phyloP scores from a whole-genome alignment of 805 yeast species.

The Candida saitoana region DNA sequence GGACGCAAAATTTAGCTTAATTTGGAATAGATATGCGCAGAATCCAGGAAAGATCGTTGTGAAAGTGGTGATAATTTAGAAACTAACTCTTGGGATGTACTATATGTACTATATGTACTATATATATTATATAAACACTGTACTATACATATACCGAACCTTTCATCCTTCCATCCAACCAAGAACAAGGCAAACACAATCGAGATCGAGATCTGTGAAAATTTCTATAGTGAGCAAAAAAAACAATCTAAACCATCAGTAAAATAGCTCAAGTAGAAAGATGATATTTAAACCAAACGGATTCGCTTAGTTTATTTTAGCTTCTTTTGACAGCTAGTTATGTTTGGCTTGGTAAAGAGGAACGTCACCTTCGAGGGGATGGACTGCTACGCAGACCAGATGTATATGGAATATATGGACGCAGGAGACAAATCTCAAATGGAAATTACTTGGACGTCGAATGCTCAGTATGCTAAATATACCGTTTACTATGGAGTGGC shows the following conservation, averaged over 20 bases:
- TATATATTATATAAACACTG: neutral
- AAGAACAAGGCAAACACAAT: too few relatives aligned
- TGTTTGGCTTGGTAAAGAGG: slow-evolving; percentile 9
- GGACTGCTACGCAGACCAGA: slow-evolving; percentile 35
- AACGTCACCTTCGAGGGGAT: slow-evolving; percentile 28
- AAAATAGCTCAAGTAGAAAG: neutral
- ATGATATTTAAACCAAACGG: neutral
- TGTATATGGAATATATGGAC: slow-evolving; percentile 17
- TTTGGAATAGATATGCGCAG: neutral
- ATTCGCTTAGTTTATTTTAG: too few relatives aligned
- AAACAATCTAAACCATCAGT: neutral
- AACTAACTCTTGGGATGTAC: too few relatives aligned
- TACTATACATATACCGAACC: too few relatives aligned
- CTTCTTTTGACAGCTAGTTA: neutral
- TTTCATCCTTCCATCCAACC: too few relatives aligned
- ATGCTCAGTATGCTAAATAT: slow-evolving; percentile 32
- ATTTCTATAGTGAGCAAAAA: neutral
- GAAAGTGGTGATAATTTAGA: too few relatives aligned
- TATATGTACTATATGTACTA: too few relatives aligned
- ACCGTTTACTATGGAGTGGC: slow-evolving; percentile 40
- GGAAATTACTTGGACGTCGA: slow-evolving; percentile 23
- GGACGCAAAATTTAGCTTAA: neutral
- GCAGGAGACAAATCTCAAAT: slow-evolving; percentile 25
- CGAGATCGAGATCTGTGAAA: too few relatives aligned
- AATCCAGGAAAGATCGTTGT: too few relatives aligned